Percentiles rank a stretch among this genome's conserved stretches.
Evolutionary conservation across 2,329 filamentous ascomycete genomes (phyloP).

Genomic region (Penicillium sp.): DNA sequence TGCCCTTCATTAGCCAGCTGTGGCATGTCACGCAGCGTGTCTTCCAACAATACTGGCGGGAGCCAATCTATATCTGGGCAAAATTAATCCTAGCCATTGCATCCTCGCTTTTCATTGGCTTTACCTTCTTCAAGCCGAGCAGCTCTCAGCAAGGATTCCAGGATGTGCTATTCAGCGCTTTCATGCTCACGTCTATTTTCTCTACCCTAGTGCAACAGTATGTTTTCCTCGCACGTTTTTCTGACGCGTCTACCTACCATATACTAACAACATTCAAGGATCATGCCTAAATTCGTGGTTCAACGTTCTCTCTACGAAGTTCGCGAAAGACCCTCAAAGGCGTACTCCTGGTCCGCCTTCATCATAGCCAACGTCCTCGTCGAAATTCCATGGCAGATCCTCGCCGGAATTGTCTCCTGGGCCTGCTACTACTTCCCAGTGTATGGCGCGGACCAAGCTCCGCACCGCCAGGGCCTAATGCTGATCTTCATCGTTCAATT

Average conservation of each 20-base stretch:
- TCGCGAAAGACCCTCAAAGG: conserved; percentile 81
- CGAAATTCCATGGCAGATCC: conserved; percentile 82
- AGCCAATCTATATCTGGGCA: conserved; percentile 82
- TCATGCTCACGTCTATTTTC: conserved; percentile 70
- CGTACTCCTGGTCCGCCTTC: conserved; percentile 85
- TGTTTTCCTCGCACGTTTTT: conserved; percentile 42
- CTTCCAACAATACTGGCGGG: conserved; percentile 90
- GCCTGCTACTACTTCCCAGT: conserved; percentile 87
- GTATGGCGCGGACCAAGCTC: conserved; percentile 61
- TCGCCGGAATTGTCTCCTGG: conserved; percentile 76
- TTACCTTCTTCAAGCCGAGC: conserved; percentile 75
- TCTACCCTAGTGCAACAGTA: conserved; percentile 59
- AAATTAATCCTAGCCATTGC: conserved; percentile 72
- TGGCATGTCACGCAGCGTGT: conserved; percentile 71
- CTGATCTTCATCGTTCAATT: conserved; percentile 78
- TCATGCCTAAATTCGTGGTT: conserved; percentile 82
- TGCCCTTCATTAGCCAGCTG: conserved; percentile 71
- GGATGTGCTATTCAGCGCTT: conserved; percentile 85
- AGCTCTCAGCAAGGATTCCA: conserved; percentile 78
- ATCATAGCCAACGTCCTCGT: conserved; percentile 83
- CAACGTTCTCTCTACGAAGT: conserved; percentile 84
- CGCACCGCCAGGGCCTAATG: conserved; percentile 76
- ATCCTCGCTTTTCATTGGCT: conserved; percentile 75
- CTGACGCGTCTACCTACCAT: too few species aligned
- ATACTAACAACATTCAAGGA: conserved; percentile 24